phyloP scores from a whole-genome alignment of 192 early-diverging fungal genomes.

The Coemansia sp. region DNA sequence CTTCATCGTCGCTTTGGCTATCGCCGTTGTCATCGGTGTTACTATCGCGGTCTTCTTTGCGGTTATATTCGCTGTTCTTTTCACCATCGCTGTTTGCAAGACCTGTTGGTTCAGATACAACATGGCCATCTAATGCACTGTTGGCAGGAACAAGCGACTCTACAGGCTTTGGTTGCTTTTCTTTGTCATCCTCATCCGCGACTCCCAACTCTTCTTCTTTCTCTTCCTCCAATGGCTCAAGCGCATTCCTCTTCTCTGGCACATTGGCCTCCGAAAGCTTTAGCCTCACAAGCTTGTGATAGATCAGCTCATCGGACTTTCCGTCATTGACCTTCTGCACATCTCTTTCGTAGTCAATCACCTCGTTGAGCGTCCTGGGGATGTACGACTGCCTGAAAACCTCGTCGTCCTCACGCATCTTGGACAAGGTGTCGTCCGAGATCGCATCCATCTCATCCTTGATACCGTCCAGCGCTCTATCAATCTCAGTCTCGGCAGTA shows the following conservation, averaged over 20 bases:
- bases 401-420: slow-evolving; percentile 74
- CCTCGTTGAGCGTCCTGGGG: slow-evolving; percentile 88
- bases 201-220: neutral
- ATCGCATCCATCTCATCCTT: slow-evolving; percentile 38
- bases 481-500: slow-evolving; percentile 64
- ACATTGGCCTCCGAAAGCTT: slow-evolving; percentile 55
- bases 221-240: neutral
- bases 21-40: slow-evolving; percentile 24
- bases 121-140: slow-evolving; percentile 31
- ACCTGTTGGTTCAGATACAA: neutral
- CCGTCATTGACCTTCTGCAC: slow-evolving; percentile 73
- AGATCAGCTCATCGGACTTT: slow-evolving; percentile 63
- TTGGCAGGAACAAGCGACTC: neutral
- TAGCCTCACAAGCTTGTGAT: slow-evolving; percentile 59
- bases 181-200: slow-evolving; percentile 21
- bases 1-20: slow-evolving; percentile 2
- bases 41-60: neutral
- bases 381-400: slow-evolving; percentile 92
- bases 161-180: neutral
- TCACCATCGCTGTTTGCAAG: neutral
- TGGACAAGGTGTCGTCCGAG: slow-evolving; percentile 55
- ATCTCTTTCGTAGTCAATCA: slow-evolving; percentile 85
- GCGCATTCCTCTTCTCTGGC: slow-evolving; percentile 2
- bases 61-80: neutral
- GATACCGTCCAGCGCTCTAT: slow-evolving; percentile 70